These are phyloP conservation scores for Ustilago xerochloae DNA, from an alignment of 1,284 basidiomycete species.

Conservation along the genomic window DNA sequence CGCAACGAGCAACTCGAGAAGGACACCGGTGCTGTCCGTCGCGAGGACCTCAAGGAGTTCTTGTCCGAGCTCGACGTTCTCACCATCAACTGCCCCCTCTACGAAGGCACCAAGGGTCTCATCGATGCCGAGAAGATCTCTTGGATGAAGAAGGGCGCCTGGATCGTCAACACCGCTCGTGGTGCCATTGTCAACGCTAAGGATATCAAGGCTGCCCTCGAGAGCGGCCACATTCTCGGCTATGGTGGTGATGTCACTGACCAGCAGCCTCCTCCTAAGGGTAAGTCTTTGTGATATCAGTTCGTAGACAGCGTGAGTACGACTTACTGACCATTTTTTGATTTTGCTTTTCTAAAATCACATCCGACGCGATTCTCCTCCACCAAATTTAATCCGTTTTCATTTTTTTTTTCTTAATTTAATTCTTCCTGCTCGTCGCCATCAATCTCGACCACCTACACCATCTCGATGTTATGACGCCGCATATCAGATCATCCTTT, in stretches of 20 bases:
- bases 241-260: constrained; percentile 72
- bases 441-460: background rate
- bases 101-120: constrained; percentile 80
- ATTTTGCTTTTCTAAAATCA: background rate
- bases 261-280: constrained; percentile 71
- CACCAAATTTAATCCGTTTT: background rate
- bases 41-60: constrained; percentile 86
- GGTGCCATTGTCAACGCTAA: constrained; percentile 90
- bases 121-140: constrained; percentile 81
- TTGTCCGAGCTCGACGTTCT: constrained; percentile 82
- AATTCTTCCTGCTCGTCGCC: background rate
- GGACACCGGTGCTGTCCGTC: constrained; percentile 79
- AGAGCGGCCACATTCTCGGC: constrained; percentile 78
- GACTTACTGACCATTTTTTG: too few relatives aligned
- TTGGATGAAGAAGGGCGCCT: constrained; percentile 87
- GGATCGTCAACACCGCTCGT: constrained; percentile 92
- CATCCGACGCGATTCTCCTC: background rate
- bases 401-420: background rate
- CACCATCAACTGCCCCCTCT: constrained; percentile 89
- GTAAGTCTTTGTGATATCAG: too few relatives aligned
- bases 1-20: constrained; percentile 78
- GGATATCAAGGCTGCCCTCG: constrained; percentile 81
- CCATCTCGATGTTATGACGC: background rate
- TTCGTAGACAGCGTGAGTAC: too few relatives aligned
- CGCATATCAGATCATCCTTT: constrained; percentile 76